Conservation (phyloP, 176 grass and related monocot species). For the Oryza glaberrima region DNA sequence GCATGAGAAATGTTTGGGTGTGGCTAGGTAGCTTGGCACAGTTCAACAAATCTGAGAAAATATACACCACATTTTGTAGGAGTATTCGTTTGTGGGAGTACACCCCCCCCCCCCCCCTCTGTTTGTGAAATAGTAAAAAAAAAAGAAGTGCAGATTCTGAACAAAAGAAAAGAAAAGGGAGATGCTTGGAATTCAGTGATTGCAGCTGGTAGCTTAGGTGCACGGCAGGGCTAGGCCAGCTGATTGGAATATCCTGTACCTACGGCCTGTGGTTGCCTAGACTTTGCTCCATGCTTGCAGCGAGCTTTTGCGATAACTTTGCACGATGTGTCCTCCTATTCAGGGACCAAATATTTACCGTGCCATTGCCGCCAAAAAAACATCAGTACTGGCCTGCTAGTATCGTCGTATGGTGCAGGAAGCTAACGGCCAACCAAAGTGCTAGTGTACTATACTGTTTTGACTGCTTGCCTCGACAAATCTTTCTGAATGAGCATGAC, state of each 20-base stretch:
- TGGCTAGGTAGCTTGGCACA: not conserved
- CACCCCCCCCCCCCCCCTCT: not conserved
- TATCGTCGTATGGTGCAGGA: not conserved
- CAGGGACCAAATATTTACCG: conserved; percentile 25
- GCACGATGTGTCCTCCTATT: conserved; percentile 28
- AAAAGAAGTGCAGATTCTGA: not conserved
- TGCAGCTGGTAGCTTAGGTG: not conserved
- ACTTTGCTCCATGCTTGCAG: not conserved
- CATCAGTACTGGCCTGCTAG: not conserved
- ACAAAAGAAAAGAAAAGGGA: not conserved
- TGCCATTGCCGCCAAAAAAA: conserved; percentile 28
- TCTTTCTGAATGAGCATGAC: not conserved
- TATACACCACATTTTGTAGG: not conserved
- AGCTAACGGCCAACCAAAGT: not conserved
- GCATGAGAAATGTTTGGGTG: not conserved
- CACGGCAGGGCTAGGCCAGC: not conserved
- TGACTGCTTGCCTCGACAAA: not conserved
- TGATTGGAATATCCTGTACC: conserved; percentile 50
- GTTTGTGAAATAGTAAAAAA: not conserved
- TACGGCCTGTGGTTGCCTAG: not conserved
- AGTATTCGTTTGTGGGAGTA: not conserved
- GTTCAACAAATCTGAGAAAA: not conserved
- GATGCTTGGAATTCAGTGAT: conserved; percentile 34
- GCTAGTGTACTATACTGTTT: not conserved
- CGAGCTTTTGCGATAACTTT: conserved; percentile 38